Conservation (phyloP, 805 yeast genomes). For the Kuraishia hungarica region DNA sequence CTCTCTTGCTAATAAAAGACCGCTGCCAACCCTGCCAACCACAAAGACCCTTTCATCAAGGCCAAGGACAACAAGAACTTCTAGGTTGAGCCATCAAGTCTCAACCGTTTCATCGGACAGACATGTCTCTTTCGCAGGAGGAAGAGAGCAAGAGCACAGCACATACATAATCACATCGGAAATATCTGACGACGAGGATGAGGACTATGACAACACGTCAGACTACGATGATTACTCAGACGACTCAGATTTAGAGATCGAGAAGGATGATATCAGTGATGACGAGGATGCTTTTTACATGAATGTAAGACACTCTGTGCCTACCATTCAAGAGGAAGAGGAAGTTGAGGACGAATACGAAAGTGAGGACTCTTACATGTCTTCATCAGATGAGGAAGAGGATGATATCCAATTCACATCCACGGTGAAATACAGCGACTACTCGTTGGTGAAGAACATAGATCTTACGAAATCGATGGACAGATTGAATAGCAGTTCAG, state of each 20-base stretch:
- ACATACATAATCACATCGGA: slow-evolving; percentile 24
- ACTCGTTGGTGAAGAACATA: not conserved
- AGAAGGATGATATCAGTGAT: slow-evolving; percentile 14
- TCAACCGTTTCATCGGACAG: slow-evolving; percentile 1
- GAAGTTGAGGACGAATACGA: slow-evolving; percentile 11
- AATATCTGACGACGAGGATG: slow-evolving; percentile 18
- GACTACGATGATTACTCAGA: slow-evolving; percentile 12
- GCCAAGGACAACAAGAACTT: slow-evolving; percentile 12
- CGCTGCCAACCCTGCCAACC: slow-evolving; percentile 19
- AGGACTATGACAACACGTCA: slow-evolving; percentile 16
- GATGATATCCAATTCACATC: not conserved
- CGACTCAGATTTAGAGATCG: slow-evolving; percentile 23
- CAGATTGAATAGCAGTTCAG: not conserved
- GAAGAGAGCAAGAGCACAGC: slow-evolving; percentile 6
- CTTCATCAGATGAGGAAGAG: slow-evolving; percentile 2
- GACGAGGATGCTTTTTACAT: slow-evolving; percentile 12
- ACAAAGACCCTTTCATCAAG: slow-evolving; percentile 6
- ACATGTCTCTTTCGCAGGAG: slow-evolving; percentile 11
- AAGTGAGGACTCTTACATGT: slow-evolving; percentile 6
- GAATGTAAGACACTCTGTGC: slow-evolving; percentile 1
- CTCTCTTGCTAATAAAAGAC: slow-evolving; percentile 22
- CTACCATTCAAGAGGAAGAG: slow-evolving; percentile 10
- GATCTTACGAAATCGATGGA: not conserved
- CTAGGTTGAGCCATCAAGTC: slow-evolving; percentile 7
- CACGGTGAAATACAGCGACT: not conserved